Conservation (phyloP, 2,329 filamentous ascomycete species). For the Neofusicoccum kwambonambiense region DNA sequence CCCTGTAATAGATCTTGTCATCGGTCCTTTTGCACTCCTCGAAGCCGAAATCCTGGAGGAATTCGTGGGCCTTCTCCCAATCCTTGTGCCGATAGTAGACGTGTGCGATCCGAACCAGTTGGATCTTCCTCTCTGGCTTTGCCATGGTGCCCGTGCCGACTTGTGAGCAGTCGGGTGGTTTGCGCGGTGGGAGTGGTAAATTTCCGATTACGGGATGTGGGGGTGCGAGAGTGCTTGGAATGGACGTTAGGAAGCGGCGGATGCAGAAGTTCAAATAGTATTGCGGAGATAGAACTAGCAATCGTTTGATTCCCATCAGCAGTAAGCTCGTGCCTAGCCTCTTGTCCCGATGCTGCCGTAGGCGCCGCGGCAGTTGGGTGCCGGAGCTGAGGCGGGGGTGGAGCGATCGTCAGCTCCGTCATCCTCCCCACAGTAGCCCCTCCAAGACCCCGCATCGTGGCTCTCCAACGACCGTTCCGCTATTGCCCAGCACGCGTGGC, state of each 20-base stretch:
- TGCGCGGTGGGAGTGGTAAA: neutral
- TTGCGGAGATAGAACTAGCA: slow-evolving; percentile 8
- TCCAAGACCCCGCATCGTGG: slow-evolving; percentile 10
- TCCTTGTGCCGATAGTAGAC: slow-evolving; percentile 24
- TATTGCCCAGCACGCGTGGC: neutral
- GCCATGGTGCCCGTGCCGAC: neutral
- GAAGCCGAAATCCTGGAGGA: slow-evolving; percentile 24
- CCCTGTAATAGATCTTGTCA: slow-evolving; percentile 54
- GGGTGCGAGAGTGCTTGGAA: neutral
- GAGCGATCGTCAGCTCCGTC: slow-evolving; percentile 16
- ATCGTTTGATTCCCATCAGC: neutral
- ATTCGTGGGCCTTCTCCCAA: slow-evolving; percentile 20
- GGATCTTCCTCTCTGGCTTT: slow-evolving; percentile 10
- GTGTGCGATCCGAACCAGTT: slow-evolving; percentile 18
- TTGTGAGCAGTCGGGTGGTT: neutral
- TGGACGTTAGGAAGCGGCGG: neutral
- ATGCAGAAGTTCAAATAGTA: neutral
- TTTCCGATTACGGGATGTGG: neutral
- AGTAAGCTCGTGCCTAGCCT: neutral
- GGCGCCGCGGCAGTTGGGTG: slow-evolving; percentile 10
- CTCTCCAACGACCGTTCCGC: neutral
- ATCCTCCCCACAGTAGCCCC: slow-evolving; percentile 14
- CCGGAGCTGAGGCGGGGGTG: slow-evolving; percentile 11
- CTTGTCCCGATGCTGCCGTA: neutral
- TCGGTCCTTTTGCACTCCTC: slow-evolving; percentile 14